Evolutionary conservation across 2,329 filamentous ascomycete species (phyloP).

Genomic region (Pyrenochaeta sp.): DNA sequence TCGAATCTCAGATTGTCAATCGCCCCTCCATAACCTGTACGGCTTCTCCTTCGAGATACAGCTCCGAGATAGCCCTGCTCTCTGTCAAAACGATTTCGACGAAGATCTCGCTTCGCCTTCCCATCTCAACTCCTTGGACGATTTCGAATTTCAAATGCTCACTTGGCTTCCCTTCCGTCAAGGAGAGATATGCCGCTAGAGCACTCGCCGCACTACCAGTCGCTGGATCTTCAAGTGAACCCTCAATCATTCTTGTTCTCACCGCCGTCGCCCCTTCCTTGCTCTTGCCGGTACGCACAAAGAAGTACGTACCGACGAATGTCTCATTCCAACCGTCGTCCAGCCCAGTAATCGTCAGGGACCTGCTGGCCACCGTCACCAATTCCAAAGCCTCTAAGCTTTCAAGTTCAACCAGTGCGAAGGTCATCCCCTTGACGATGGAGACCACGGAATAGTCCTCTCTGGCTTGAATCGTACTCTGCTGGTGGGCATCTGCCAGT

Average conservation of each 20-base stretch:
- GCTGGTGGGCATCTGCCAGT: conserved; percentile 34
- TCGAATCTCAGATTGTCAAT: conserved; percentile 26
- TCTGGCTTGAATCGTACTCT: conserved; percentile 18
- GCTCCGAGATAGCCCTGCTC: conserved; percentile 46
- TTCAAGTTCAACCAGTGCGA: conserved; percentile 70
- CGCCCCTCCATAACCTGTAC: conserved; percentile 52
- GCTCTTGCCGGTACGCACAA: conserved; percentile 54
- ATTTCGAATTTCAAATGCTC: conserved; percentile 52
- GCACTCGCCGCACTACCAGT: conserved; percentile 62
- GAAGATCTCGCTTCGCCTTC: conserved; percentile 58
- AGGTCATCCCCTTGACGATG: conserved; percentile 78
- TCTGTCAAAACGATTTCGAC: conserved; percentile 55
- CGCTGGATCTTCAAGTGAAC: conserved; percentile 58
- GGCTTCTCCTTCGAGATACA: conserved; percentile 55
- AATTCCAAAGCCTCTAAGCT: conserved; percentile 66
- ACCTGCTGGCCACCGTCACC: conserved; percentile 46
- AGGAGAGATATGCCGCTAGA: conserved; percentile 55
- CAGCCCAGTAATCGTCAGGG: conserved; percentile 45
- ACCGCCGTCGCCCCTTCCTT: conserved; percentile 48
- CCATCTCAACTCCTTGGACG: conserved; percentile 63
- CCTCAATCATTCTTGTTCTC: conserved; percentile 69
- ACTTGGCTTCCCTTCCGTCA: conserved; percentile 48
- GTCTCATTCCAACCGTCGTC: conserved; percentile 62
- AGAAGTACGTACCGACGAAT: conserved; percentile 68
- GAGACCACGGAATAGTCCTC: conserved; percentile 50